phyloP scores from a whole-genome alignment of 768 basidiomycete species.

The Boletus rufocinnamomeus region DNA sequence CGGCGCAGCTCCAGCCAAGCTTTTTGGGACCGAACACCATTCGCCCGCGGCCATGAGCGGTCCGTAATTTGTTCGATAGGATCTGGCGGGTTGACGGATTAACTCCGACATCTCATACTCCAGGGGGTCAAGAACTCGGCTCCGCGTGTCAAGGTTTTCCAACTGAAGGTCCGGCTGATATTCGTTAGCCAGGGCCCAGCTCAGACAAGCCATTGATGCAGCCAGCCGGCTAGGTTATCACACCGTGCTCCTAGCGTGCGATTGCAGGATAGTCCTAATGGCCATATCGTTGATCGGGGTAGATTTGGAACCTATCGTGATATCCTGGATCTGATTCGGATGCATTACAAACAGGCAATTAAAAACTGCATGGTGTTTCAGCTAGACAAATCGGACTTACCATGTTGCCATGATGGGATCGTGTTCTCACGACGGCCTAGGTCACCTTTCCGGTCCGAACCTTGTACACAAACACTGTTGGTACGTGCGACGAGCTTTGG shows the following conservation, averaged over 20 bases:
- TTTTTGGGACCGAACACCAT: background rate
- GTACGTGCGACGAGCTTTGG: background rate
- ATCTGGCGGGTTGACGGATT: background rate
- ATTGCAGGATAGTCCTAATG: background rate
- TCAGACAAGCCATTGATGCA: no score
- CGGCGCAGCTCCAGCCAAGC: background rate
- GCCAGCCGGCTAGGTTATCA: background rate
- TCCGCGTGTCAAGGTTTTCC: background rate
- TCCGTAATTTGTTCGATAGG: background rate
- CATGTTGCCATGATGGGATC: background rate
- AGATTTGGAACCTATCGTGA: no score
- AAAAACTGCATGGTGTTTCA: background rate
- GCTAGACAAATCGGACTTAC: background rate
- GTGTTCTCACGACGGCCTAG: background rate
- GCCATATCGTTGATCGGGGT: background rate
- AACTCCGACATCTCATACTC: background rate
- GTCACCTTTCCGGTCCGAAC: background rate
- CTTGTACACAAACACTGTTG: background rate
- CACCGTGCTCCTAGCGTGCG: background rate
- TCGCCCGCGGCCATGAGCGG: background rate
- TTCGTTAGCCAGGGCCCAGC: background rate
- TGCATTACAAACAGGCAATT: background rate
- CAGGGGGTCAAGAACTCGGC: background rate
- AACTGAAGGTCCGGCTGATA: background rate
- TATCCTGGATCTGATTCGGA: no score